These are phyloP conservation scores for Pleurotus ostreatus DNA, from an alignment of 768 basidiomycete genomes.

Conservation along the genomic window DNA sequence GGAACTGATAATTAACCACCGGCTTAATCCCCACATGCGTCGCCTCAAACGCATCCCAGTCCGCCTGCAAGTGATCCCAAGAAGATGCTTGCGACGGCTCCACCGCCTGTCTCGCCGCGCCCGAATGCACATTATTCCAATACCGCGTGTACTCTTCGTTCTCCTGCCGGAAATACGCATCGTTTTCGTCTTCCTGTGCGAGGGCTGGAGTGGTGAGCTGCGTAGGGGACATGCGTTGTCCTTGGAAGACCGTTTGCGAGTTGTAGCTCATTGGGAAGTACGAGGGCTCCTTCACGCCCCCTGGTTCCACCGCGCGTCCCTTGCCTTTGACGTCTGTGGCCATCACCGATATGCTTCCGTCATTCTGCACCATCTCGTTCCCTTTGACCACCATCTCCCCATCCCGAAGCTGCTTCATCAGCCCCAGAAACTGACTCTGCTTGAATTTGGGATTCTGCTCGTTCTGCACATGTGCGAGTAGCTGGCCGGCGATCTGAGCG, in stretches of 20 bases:
- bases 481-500: slow-evolving; percentile 71
- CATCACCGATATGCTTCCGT: slow-evolving; percentile 23
- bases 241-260: slow-evolving; percentile 1
- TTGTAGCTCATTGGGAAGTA: slow-evolving; percentile 1
- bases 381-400: slow-evolving; percentile 74
- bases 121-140: slow-evolving; percentile 44
- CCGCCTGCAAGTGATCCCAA: slow-evolving; percentile 69
- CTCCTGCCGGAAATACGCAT: slow-evolving; percentile 69
- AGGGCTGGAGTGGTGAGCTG: neutral
- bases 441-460: slow-evolving; percentile 83
- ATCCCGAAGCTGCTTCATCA: slow-evolving; percentile 85
- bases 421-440: slow-evolving; percentile 76
- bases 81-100: slow-evolving; percentile 24
- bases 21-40: slow-evolving; percentile 60
- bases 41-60: slow-evolving; percentile 83
- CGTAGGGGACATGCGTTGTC: neutral
- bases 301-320: slow-evolving; percentile 41
- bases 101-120: slow-evolving; percentile 11
- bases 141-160: slow-evolving; percentile 63
- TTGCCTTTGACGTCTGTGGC: slow-evolving; percentile 62
- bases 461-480: slow-evolving; percentile 71
- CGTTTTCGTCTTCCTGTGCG: slow-evolving; percentile 42
- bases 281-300: neutral
- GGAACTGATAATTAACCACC: slow-evolving; percentile 64
- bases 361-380: slow-evolving; percentile 67